Evolutionary conservation across 208 protist species (phyloP), one percentile per base, ranked within the genome.

Genomic region (Trypanosoma platydactyli): DNA sequence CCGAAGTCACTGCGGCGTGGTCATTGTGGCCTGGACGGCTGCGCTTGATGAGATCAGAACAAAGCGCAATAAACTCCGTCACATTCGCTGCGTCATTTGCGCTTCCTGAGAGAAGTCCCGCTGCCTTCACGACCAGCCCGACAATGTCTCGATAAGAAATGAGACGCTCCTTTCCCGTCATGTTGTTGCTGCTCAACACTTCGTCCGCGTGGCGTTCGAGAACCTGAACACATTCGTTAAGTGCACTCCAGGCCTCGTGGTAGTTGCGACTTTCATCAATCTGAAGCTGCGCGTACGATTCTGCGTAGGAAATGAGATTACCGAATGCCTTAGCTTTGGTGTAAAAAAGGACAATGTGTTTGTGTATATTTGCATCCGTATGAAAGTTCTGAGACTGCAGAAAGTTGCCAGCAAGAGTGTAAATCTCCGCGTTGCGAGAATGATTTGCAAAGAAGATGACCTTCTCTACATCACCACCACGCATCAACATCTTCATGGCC

Each of bases 181-280:
- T 22, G 48, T 62, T 77, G 12, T 73, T 50, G 16, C 38, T 56
- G 42, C 24, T 42, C 41, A 49, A 52, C 1, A 63, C n/a, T 16
- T 57, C 65, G 33, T 59, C 40, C 27, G 55, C 61, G n/a, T 75
- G 71, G 40, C 88, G 87, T 25, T 86, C 80, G 29, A 96, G 29
- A 35, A 83, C 48, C 6, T 76, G 69, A 9, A 87, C 57, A 58
- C 92, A 90, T 71, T 98, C 93, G 69, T 92, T 77, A 49, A 98
- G 20, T n/a, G 83, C 80, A 33, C 64, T 67, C 64, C 97, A 85
- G 15, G 94, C 97, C 58, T 94, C 95, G 13, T 87, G 80, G 79
- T 99, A 99, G 80, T 98, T 88, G 25, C 95, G 84, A 79, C 97
- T 91, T 65, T 98, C 97, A 65, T 99, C 97, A 58, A 99, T 98